Conservation (phyloP, 148 eudicot species). For the Pouteria glomerata region DNA sequence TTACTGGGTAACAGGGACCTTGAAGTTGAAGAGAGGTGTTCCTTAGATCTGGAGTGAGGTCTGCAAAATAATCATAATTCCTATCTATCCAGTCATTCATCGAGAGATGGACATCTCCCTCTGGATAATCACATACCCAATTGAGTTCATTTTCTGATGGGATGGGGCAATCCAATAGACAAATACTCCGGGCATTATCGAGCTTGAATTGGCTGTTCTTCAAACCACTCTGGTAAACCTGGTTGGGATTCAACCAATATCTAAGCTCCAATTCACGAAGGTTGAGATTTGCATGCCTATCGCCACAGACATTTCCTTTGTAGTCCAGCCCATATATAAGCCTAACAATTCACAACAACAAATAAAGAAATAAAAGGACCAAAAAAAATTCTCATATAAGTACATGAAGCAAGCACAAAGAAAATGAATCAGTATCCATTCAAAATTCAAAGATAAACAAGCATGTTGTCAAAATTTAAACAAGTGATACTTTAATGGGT, state of each 20-base stretch:
- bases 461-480: not conserved
- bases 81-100: conserved; percentile 86
- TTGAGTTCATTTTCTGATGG: conserved; percentile 78
- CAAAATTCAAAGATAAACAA: not conserved
- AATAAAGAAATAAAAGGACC: conserved; percentile 8
- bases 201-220: conserved; percentile 57
- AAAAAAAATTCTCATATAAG: not conserved
- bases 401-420: not conserved
- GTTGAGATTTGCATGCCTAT: conserved; percentile 62
- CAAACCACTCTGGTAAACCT: conserved; percentile 77
- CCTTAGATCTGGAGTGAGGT: conserved; percentile 80
- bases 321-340: conserved; percentile 85
- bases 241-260: conserved; percentile 93
- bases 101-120: conserved; percentile 70
- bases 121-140: conserved; percentile 99
- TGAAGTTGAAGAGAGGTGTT: conserved; percentile 91
- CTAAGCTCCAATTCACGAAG: conserved; percentile 75
- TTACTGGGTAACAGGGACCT: conserved; percentile 97
- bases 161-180: conserved; percentile 86
- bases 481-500: not conserved
- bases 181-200: conserved; percentile 77
- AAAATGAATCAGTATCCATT: not conserved
- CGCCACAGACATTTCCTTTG: conserved; percentile 92
- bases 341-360: conserved; percentile 35
- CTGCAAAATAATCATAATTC: conserved; percentile 82